These are phyloP conservation scores for Candida xyloterini DNA, from an alignment of 805 yeast genomes.

Conservation along the genomic window DNA sequence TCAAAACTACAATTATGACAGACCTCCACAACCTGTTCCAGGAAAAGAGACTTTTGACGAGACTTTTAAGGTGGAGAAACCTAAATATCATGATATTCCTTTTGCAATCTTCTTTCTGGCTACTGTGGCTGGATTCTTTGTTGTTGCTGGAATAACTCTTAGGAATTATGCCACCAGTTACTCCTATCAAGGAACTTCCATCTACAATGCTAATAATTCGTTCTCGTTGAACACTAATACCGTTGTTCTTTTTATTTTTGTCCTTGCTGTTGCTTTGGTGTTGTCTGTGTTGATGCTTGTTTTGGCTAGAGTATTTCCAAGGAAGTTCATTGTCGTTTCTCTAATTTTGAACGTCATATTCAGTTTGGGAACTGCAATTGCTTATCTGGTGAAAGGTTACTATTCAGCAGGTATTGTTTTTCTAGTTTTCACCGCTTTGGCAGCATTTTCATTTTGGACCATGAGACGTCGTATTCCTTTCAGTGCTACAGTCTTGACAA, in stretches of 20 bases:
- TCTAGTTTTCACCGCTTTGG: constrained; percentile 31
- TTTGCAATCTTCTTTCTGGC: constrained; percentile 50
- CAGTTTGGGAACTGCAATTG: constrained; percentile 75
- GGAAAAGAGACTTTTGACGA: constrained; percentile 51
- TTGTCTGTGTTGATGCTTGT: constrained; percentile 54
- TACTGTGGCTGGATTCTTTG: constrained; percentile 60
- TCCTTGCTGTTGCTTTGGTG: constrained; percentile 56
- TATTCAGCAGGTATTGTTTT: constrained; percentile 73
- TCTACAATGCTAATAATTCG: constrained; percentile 49
- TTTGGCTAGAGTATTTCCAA: constrained; percentile 64
- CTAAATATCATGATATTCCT: constrained; percentile 68
- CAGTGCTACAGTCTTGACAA: constrained; percentile 26
- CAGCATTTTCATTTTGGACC: constrained; percentile 19
- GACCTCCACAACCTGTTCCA: constrained; percentile 33
- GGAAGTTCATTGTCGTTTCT: constrained; percentile 64
- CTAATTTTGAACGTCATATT: constrained; percentile 62
- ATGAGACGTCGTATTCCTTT: constrained; percentile 27
- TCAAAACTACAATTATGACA: constrained; percentile 18
- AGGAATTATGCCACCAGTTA: constrained; percentile 58
- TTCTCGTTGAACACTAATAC: constrained; percentile 76
- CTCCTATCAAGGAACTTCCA: constrained; percentile 57
- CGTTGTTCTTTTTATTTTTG: constrained; percentile 64
- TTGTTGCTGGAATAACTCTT: constrained; percentile 65
- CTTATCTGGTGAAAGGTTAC: constrained; percentile 62
- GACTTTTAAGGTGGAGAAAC: constrained; percentile 61